Evolutionary conservation across 2,329 filamentous ascomycete species (phyloP).

Genomic region (Cladobotryum protrusum): DNA sequence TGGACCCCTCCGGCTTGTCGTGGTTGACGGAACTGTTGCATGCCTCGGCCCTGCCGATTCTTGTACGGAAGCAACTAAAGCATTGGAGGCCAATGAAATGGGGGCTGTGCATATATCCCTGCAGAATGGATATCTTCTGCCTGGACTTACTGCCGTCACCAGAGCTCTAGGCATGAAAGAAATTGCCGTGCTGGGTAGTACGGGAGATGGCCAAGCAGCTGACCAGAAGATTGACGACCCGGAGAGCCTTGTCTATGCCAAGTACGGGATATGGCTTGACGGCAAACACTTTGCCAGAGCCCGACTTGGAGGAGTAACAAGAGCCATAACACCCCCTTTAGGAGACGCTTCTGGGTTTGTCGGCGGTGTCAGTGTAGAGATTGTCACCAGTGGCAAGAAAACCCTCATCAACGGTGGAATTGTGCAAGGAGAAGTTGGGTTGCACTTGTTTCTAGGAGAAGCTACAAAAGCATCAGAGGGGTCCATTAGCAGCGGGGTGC

Average conservation of each 20-base stretch:
- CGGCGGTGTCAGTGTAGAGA: conserved; percentile 27
- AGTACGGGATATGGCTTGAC: conserved; percentile 35
- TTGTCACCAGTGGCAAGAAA: conserved; percentile 10
- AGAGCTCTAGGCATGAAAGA: conserved; percentile 43
- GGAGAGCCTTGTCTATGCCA: conserved; percentile 30
- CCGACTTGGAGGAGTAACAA: conserved; percentile 37
- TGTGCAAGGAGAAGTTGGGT: conserved; percentile 35
- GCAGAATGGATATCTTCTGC: conserved; percentile 19
- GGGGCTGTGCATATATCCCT: conserved; percentile 4
- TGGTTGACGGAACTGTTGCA: conserved; percentile 1
- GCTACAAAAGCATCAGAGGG: conserved; percentile 22
- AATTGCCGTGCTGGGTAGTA: conserved; percentile 37
- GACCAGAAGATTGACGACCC: conserved; percentile 21
- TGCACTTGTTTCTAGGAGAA: conserved; percentile 32
- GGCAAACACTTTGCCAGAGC: conserved; percentile 36
- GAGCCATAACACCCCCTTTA: conserved; percentile 34
- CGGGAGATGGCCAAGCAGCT: conserved; percentile 36
- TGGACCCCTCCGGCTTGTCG: conserved; percentile 5
- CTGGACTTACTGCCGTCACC: conserved; percentile 44
- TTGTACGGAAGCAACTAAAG: not conserved
- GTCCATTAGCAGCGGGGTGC: conserved; percentile 20
- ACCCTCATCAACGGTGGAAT: conserved; percentile 31
- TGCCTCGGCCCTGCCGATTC: conserved; percentile 3
- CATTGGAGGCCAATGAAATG: not conserved
- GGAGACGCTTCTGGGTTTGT: conserved; percentile 23